A percentile compares a stretch with the other conserved stretches of the same genome.
Evolutionary conservation across 495 filamentous ascomycete genomes (phyloP).

Genomic region (Aspergillus campestris): DNA sequence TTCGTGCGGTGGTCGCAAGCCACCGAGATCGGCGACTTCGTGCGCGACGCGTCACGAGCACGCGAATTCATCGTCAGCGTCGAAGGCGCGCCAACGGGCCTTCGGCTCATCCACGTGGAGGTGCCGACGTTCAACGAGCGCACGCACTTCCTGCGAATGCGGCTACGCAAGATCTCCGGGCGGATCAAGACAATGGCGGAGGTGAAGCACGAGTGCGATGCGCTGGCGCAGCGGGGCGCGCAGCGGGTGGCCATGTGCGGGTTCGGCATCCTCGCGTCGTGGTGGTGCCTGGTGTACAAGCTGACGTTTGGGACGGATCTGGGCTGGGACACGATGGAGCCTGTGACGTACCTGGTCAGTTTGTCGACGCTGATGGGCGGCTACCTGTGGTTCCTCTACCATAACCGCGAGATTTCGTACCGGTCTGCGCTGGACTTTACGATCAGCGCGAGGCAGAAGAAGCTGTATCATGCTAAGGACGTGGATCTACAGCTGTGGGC

Average conservation of each 20-base stretch:
- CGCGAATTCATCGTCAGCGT: constrained; percentile 81
- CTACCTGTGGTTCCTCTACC: constrained; percentile 90
- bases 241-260: constrained; percentile 75
- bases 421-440: constrained; percentile 78
- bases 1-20: constrained; percentile 88
- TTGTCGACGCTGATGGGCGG: constrained; percentile 77
- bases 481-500: constrained; percentile 77
- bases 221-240: constrained; percentile 62
- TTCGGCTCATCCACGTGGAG: constrained; percentile 62
- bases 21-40: constrained; percentile 92
- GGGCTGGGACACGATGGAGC: constrained; percentile 90
- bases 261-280: constrained; percentile 58
- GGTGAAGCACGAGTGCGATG: constrained; percentile 77
- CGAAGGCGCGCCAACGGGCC: constrained; percentile 50
- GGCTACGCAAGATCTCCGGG: constrained; percentile 61
- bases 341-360: constrained; percentile 80
- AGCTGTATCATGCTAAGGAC: constrained; percentile 64
- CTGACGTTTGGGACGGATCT: constrained; percentile 70
- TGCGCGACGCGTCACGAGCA: constrained; percentile 78
- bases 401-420: constrained; percentile 84
- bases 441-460: constrained; percentile 65
- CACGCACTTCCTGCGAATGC: constrained; percentile 73
- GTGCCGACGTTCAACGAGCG: constrained; percentile 86
- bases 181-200: constrained; percentile 57
- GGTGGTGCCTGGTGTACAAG: constrained; percentile 75